These are phyloP conservation scores for Ambrosiella cleistominuta DNA, from an alignment of 2,329 filamentous ascomycete genomes.

Conservation along the genomic window DNA sequence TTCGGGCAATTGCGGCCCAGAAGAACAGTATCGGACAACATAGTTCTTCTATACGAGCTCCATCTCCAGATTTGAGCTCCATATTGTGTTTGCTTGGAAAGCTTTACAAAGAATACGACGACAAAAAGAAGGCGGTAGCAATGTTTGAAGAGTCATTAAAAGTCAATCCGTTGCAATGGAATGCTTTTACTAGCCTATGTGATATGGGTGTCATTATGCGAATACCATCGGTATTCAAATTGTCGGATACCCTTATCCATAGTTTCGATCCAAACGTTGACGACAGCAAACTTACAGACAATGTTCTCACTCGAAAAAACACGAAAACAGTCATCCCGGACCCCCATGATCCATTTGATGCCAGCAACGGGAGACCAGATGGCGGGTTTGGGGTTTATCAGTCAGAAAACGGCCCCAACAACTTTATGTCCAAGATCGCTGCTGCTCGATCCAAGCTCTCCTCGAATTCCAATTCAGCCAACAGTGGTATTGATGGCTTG, in stretches of 20 bases:
- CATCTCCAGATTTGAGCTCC: constrained; percentile 66
- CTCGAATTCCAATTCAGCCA: constrained; percentile 9
- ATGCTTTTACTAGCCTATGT: constrained; percentile 78
- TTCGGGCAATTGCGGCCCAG: constrained; percentile 54
- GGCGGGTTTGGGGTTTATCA: constrained; percentile 12
- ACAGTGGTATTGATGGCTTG: constrained; percentile 32
- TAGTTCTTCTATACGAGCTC: constrained; percentile 54
- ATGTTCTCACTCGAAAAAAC: constrained; percentile 11
- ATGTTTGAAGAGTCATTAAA: constrained; percentile 81
- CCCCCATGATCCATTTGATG: constrained; percentile 34
- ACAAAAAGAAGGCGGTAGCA: constrained; percentile 65
- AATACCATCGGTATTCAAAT: constrained; percentile 71
- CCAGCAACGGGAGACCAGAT: constrained; percentile 3
- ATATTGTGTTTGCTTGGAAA: constrained; percentile 75
- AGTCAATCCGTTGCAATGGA: constrained; percentile 93
- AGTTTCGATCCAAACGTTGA: constrained; percentile 24
- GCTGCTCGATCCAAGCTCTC: constrained; percentile 30
- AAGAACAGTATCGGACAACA: constrained; percentile 71
- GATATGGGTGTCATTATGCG: constrained; percentile 71
- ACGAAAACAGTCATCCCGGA: constrained; percentile 7
- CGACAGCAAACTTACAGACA: constrained; percentile 10
- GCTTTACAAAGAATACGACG: constrained; percentile 66
- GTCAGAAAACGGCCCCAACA: constrained; percentile 16
- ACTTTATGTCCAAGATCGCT: constrained; percentile 38
- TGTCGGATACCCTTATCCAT: constrained; percentile 37